These are phyloP conservation scores for Tricholoma saponaceum DNA, from an alignment of 768 basidiomycete genomes.

Conservation along the genomic window DNA sequence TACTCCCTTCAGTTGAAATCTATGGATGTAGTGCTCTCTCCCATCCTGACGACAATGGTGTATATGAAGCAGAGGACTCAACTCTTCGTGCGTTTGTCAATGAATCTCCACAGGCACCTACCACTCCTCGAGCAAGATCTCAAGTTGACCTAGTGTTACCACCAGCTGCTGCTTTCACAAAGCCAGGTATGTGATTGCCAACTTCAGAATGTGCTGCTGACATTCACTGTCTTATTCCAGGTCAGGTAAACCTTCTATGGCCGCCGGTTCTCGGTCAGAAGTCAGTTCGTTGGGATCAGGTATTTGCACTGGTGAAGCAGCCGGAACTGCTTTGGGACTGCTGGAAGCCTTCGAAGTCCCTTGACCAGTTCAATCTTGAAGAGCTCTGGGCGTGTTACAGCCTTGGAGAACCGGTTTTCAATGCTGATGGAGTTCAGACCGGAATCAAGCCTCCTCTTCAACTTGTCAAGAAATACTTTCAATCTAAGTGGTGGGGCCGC, in stretches of 20 bases:
- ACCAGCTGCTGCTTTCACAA: slow-evolving; percentile 13
- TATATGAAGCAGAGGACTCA: slow-evolving; percentile 1
- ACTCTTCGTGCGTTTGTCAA: slow-evolving; percentile 5
- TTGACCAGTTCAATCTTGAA: slow-evolving; percentile 15
- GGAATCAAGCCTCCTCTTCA: slow-evolving; percentile 23
- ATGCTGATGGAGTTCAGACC: slow-evolving; percentile 13
- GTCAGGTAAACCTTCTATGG: slow-evolving; percentile 5
- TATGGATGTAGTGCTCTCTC: no score
- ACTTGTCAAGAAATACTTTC: slow-evolving; percentile 17
- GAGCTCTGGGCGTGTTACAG: slow-evolving; percentile 17
- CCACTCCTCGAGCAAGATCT: slow-evolving; percentile 1
- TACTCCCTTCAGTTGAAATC: neutral
- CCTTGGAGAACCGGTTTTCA: slow-evolving; percentile 15
- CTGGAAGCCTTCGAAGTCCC: slow-evolving; percentile 20
- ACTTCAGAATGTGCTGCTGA: neutral
- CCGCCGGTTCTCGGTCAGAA: slow-evolving; percentile 19
- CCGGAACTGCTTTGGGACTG: slow-evolving; percentile 20
- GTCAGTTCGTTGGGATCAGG: slow-evolving; percentile 18
- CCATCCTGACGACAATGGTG: neutral
- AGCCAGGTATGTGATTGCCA: slow-evolving; percentile 10
- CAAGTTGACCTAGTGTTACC: slow-evolving; percentile 22
- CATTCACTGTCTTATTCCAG: neutral
- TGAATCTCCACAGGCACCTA: slow-evolving; percentile 1
- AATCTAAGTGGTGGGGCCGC: neutral
- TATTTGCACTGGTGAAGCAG: slow-evolving; percentile 18